Evolutionary conservation across 352 stramenopile genomes (phyloP).

Genomic region (Phytophthora meadii): DNA sequence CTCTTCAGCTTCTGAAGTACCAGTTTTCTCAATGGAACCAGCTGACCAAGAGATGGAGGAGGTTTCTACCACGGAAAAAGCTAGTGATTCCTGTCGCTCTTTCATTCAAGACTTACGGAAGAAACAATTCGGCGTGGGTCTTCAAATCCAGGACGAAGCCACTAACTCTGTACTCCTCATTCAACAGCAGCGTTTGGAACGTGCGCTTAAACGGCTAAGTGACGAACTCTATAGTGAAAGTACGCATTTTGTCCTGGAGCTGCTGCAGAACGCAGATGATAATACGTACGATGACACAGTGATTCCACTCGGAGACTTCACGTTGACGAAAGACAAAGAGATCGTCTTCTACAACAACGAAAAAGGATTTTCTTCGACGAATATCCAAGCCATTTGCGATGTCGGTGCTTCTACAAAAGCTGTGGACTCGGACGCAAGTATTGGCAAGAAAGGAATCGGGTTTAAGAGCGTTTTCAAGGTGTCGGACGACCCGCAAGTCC

Average conservation of each 20-base stretch:
- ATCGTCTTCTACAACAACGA: constrained; percentile 91
- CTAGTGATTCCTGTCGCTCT: constrained; percentile 40
- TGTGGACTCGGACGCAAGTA: constrained; percentile 52
- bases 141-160: constrained; percentile 66
- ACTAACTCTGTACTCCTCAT: constrained; percentile 65
- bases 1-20: constrained; percentile 6
- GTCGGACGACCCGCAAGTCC: constrained; percentile 80
- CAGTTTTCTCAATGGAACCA: constrained; percentile 17
- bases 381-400: constrained; percentile 88
- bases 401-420: constrained; percentile 88
- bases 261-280: constrained; percentile 91
- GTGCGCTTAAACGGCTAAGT: constrained; percentile 85
- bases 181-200: constrained; percentile 83
- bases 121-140: constrained; percentile 81
- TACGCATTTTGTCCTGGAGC: constrained; percentile 89
- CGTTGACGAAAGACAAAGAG: constrained; percentile 47
- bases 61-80: background rate
- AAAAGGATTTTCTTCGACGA: constrained; percentile 68
- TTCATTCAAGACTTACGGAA: constrained; percentile 75
- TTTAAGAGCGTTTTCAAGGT: constrained; percentile 94
- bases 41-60: constrained; percentile 10
- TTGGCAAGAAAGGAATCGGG: constrained; percentile 92
- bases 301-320: constrained; percentile 67
- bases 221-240: constrained; percentile 89
- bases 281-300: constrained; percentile 62